Evolutionary conservation across 306 rosid species (phyloP).

Genomic region (Acacia melanoxylon): DNA sequence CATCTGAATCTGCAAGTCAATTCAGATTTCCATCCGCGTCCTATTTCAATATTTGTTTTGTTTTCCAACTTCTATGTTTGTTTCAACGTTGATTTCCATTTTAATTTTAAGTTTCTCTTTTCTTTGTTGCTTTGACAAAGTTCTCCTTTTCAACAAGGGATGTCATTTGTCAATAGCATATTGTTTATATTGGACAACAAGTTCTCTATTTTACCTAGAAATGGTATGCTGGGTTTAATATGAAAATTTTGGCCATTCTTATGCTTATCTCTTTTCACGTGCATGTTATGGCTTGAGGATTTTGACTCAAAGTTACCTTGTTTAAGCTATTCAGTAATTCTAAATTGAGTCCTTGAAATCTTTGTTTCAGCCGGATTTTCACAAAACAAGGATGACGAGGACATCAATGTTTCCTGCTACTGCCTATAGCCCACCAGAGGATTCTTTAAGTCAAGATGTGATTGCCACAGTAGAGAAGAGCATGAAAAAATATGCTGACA

Average conservation of each 20-base stretch:
- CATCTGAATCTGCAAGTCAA: background rate
- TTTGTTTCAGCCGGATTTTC: conserved; percentile 64
- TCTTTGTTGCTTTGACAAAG: background rate
- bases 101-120: background rate
- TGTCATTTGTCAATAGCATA: background rate
- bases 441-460: conserved; percentile 74
- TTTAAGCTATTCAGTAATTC: background rate
- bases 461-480: conserved; percentile 80
- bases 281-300: background rate
- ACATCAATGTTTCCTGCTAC: conserved; percentile 59
- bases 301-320: background rate
- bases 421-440: conserved; percentile 78
- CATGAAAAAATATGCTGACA: conserved; percentile 90
- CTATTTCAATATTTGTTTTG: background rate
- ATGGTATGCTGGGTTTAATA: background rate
- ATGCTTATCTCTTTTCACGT: background rate
- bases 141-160: background rate
- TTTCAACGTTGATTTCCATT: background rate
- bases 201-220: background rate
- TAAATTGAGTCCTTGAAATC: background rate
- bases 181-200: background rate
- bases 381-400: conserved; percentile 67
- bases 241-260: background rate
- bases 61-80: background rate
- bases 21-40: background rate